phyloP scores from a whole-genome alignment of 2,329 filamentous ascomycete species.

The Talaromyces marneffei region DNA sequence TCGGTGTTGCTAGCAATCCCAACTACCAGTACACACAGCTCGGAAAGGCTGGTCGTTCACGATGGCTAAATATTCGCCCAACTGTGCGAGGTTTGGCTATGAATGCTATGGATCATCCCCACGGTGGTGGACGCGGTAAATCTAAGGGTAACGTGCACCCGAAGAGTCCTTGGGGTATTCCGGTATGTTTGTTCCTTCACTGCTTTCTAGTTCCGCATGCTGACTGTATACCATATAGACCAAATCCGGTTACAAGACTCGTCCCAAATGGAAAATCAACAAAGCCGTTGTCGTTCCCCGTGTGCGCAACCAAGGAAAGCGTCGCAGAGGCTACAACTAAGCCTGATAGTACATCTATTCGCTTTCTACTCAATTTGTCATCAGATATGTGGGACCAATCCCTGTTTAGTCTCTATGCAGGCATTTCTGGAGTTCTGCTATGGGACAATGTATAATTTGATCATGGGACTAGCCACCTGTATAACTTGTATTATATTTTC shows the following conservation, averaged over 20 bases:
- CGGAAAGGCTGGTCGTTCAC: slow-evolving; percentile 88
- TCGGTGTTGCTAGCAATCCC: slow-evolving; percentile 89
- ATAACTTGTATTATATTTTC: slow-evolving; percentile 8
- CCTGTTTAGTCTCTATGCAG: background rate
- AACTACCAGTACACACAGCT: slow-evolving; percentile 85
- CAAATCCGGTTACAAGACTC: slow-evolving; percentile 73
- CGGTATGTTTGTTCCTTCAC: slow-evolving; percentile 56
- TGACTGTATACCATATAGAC: slow-evolving; percentile 32
- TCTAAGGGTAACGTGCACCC: slow-evolving; percentile 97
- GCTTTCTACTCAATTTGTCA: background rate
- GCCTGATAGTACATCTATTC: background rate
- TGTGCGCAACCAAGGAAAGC: slow-evolving; percentile 84
- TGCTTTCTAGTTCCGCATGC: slow-evolving; percentile 6
- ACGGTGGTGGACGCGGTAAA: slow-evolving; percentile 98
- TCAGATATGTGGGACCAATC: background rate
- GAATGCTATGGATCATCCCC: slow-evolving; percentile 98
- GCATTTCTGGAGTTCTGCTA: slow-evolving; percentile 6
- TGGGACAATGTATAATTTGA: background rate
- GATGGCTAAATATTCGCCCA: slow-evolving; percentile 90
- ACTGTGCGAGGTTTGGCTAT: slow-evolving; percentile 97
- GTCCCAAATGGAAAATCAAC: slow-evolving; percentile 82
- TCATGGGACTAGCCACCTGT: slow-evolving; percentile 1
- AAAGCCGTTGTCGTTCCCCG: slow-evolving; percentile 82
- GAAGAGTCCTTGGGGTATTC: slow-evolving; percentile 92
- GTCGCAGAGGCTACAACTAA: slow-evolving; percentile 60